A percentile compares a stretch with the other conserved stretches of the same genome.
These are phyloP conservation scores for Artemisia annua DNA, from an alignment of 129 eudicot species.

Conservation along the genomic window DNA sequence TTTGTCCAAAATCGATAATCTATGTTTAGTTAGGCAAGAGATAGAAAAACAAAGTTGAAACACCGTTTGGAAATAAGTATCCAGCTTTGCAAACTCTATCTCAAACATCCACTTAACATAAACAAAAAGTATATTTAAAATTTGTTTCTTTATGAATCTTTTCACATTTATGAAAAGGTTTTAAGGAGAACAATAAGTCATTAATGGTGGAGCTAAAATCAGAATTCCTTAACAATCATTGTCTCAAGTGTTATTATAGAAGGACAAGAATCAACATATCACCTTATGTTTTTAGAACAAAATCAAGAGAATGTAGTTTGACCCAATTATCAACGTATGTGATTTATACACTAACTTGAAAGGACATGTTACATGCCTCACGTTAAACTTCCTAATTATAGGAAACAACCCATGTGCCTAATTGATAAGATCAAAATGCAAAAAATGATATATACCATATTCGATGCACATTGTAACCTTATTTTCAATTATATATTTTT, in stretches of 20 bases:
- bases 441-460: slow-evolving; percentile 19
- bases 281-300: slow-evolving; percentile 21
- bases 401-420: slow-evolving; percentile 45
- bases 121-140: no score
- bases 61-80: no score
- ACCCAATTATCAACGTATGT: slow-evolving; percentile 15
- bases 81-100: no score
- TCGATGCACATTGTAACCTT: slow-evolving; percentile 14
- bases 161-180: background rate
- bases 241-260: slow-evolving; percentile 6
- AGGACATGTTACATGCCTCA: slow-evolving; percentile 22
- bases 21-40: no score
- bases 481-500: background rate
- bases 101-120: no score
- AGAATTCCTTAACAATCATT: slow-evolving; percentile 11
- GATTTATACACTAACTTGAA: slow-evolving; percentile 16
- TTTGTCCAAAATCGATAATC: no score
- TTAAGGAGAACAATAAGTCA: background rate
- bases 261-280: slow-evolving; percentile 9
- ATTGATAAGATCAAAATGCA: slow-evolving; percentile 24
- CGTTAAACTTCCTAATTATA: slow-evolving; percentile 33
- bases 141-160: no score
- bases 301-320: slow-evolving; percentile 24
- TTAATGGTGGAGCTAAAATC: background rate
- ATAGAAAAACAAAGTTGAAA: background rate